Base-by-base conservation (phyloP, 345 rosid genomes). In the Lepidium aucheri region DNA sequence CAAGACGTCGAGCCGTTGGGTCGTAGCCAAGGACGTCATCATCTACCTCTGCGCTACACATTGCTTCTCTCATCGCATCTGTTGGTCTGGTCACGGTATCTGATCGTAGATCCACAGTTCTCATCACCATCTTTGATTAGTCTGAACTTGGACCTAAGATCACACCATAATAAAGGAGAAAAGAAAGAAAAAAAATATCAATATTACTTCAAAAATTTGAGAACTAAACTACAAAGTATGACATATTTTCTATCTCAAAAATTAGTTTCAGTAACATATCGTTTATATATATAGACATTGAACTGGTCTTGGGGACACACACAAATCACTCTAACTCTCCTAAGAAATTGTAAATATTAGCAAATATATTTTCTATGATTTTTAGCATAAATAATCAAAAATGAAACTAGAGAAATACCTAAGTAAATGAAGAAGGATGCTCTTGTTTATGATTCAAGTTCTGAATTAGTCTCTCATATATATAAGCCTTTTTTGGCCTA, bases 41-140 rank as follows among this genome's bases (percentile, higher is more conserved):
- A 75, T 87, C 99, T 20, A 94, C 96, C 65, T 90, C 97, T 9
- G 99, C 99, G 43, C 18, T 77, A 13, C 78, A 83, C 97, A 94
- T 94, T 2, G 95, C 96, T 56, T 84, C 83, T 40, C 97, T 70
- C 99, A 94, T 94, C 11, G 85, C 74, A 50, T 85, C 83, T 0
- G 96, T 88, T 1, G 99, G 97, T 73, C 70, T 84, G 7, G 93
- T 94, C 47, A 94, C 99, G 0, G 97, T 94, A 69, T 94, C 97
- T 2, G 99, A 90, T 8, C 97, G 86, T 61, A 94, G 88, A 82
- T 94, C 99, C 42, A 94, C 96, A 0, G 58, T 81, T 77, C 67
- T 81, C 26, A 76, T 82, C 73, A 90, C 95, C 97, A 90, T 90
- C 67, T 72, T 85, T 20, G 4, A 26, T 4, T 26, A 26, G 1